Evolutionary conservation across 2,329 filamentous ascomycete species (phyloP).

Genomic region (Chrysoporthe deuterocubensis): DNA sequence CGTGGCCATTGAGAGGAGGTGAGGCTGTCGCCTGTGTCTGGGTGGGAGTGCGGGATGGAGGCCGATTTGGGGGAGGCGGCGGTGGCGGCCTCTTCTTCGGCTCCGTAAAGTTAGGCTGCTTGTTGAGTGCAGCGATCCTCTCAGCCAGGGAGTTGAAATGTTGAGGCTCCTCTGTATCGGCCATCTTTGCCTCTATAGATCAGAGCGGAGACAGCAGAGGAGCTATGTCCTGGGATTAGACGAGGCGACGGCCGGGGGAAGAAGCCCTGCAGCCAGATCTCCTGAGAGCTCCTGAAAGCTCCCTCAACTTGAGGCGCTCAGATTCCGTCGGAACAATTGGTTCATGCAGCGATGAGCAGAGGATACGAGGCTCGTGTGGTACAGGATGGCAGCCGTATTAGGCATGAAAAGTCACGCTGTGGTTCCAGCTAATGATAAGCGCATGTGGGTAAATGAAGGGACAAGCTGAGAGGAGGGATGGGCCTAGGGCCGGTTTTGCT

Average conservation of each 20-base stretch:
- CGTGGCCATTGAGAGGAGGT: constrained; percentile 27
- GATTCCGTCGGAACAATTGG: not conserved
- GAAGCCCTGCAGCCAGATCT: not conserved
- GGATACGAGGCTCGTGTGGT: not conserved
- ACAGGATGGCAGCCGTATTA: not conserved
- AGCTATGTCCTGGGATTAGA: not conserved
- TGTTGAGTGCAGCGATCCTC: constrained; percentile 67
- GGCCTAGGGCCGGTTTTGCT: not conserved
- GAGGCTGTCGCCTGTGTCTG: constrained; percentile 29
- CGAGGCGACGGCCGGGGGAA: not conserved
- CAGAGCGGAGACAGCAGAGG: not conserved
- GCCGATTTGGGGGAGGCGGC: constrained; percentile 51
- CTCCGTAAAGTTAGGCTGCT: constrained; percentile 61
- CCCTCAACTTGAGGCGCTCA: not conserved
- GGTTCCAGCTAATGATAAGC: constrained; percentile 3
- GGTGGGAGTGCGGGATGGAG: constrained; percentile 39
- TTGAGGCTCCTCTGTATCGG: constrained; percentile 64
- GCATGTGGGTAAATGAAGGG: not conserved
- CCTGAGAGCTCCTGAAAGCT: not conserved
- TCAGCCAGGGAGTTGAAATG: constrained; percentile 62
- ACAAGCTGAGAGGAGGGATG: not conserved
- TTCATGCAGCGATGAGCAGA: not conserved
- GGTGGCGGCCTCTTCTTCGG: constrained; percentile 48
- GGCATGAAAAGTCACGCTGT: not conserved
- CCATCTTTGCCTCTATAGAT: constrained; percentile 48